Base-by-base conservation (phyloP, 441 rosid species). In the Raphanus hybrid region DNA sequence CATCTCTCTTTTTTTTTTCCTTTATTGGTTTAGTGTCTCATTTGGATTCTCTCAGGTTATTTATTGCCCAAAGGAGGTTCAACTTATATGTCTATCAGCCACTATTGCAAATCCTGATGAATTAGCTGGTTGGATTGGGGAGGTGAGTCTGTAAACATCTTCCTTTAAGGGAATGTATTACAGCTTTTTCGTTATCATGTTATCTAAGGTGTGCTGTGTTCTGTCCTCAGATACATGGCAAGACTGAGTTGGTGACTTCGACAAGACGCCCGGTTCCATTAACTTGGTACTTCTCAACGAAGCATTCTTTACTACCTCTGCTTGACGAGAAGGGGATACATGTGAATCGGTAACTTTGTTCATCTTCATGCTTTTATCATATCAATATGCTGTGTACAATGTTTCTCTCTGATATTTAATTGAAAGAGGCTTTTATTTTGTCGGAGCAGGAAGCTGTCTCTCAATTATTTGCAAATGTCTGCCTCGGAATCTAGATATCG, bases 201-300 rank as follows among this genome's bases (percentile, higher is more conserved):
- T 63, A 10, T 63, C 20, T 67, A 59, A 76, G 73, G 66, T 1
- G 45, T 72, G 48, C 75, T 72, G 58, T 71, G 34, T 77, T 77
- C 73, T n/a, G 29, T 74, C 74, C 70, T 65, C 75, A 95, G 98
- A 94, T 95, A 82, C 99, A 95, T 77, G 94, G 96, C 71, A 90
- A 87, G 85, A 88, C 97, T 16, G 97, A 93, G 87, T 76, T 93
- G 82, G 89, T 93, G 78, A 89, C 92, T 54, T 91, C 99, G 43
- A 82, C 92, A 64, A 88, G 85, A 84, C 98, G 96, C 8, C 99
- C 99, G 2, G 98, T 95, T 77, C 98, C 98, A 12, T 82, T 95
- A 89, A 89, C 95, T 70, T 95, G 99, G 99, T 93, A 85, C 81
- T 93, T 95, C 83, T 93, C 99, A 67, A 93, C 95, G 14, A 95